These are phyloP conservation scores for Aristolochia fimbriata DNA, from an alignment of 164 flowering plant species.

Conservation along the genomic window DNA sequence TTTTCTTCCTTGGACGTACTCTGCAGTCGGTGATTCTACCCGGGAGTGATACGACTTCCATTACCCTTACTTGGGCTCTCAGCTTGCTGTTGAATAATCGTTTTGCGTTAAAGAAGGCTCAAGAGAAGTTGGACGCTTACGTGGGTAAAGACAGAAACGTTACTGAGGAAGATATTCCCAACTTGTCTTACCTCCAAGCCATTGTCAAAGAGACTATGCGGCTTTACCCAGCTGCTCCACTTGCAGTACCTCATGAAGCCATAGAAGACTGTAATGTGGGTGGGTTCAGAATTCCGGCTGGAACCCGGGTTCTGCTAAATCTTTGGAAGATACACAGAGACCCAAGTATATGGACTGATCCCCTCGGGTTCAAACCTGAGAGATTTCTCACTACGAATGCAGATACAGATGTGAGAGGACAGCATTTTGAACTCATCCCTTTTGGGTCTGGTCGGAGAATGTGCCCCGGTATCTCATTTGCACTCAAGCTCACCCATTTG, in stretches of 20 bases:
- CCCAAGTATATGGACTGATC: conserved; percentile 22
- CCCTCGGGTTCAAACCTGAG: conserved; percentile 23
- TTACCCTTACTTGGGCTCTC: no score
- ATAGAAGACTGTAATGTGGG: conserved; percentile 16
- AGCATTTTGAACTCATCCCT: conserved; percentile 20
- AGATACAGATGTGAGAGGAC: conserved; percentile 8
- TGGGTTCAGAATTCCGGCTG: conserved; percentile 17
- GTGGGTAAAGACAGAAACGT: no score
- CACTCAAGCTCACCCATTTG: conserved; percentile 12
- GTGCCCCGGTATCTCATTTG: conserved; percentile 20
- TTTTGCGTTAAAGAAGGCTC: no score
- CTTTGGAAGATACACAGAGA: conserved; percentile 31
- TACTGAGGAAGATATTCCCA: no score
- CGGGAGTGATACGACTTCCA: neutral
- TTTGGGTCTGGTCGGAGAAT: conserved; percentile 26
- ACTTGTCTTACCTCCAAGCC: no score
- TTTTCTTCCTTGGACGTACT: no score
- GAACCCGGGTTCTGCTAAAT: conserved; percentile 20
- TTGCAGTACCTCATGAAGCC: conserved; percentile 6
- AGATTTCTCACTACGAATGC: conserved; percentile 18
- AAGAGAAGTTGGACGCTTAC: no score
- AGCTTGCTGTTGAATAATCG: no score
- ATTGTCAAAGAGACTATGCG: conserved; percentile 5
- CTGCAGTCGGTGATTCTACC: neutral
- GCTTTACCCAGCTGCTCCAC: conserved; percentile 7